A percentile compares a stretch with the other conserved stretches of the same genome.
phyloP scores from a whole-genome alignment of 1,284 basidiomycete species.

The Cutaneotrichosporon mucoides region DNA sequence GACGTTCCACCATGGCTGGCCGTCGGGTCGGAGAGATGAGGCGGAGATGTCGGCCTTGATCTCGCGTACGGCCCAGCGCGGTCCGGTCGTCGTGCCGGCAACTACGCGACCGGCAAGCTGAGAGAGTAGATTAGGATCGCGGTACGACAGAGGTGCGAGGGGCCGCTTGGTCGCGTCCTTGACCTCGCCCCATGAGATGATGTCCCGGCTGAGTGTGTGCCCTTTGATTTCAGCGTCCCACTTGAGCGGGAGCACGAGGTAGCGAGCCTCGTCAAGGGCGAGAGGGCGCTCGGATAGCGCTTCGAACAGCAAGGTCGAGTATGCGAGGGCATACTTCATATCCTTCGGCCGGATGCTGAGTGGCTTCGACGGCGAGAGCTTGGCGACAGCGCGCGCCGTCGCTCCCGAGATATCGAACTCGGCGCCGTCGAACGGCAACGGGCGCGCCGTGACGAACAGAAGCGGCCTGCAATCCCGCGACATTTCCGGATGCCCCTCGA shows the following conservation, averaged over 20 bases:
- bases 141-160: background rate
- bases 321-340: conserved; percentile 13
- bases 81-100: conserved; percentile 6
- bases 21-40: background rate
- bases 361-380: background rate
- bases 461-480: background rate
- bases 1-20: too few relatives aligned
- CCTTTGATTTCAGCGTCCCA: too few relatives aligned
- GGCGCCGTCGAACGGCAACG: background rate
- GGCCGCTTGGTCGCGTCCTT: background rate
- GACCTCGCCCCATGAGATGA: conserved; percentile 37
- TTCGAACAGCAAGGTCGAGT: background rate
- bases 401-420: background rate
- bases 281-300: conserved; percentile 12
- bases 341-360: background rate
- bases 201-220: background rate
- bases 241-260: conserved; percentile 29
- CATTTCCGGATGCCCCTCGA: background rate
- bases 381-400: background rate
- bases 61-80: conserved; percentile 17
- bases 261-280: conserved; percentile 15
- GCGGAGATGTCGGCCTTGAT: conserved; percentile 22
- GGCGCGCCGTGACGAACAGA: background rate
- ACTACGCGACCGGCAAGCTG: conserved; percentile 7
- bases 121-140: background rate